Base-by-base conservation (phyloP, 192 early-diverging fungal species). In the Ramicandelaber brevisporus region DNA sequence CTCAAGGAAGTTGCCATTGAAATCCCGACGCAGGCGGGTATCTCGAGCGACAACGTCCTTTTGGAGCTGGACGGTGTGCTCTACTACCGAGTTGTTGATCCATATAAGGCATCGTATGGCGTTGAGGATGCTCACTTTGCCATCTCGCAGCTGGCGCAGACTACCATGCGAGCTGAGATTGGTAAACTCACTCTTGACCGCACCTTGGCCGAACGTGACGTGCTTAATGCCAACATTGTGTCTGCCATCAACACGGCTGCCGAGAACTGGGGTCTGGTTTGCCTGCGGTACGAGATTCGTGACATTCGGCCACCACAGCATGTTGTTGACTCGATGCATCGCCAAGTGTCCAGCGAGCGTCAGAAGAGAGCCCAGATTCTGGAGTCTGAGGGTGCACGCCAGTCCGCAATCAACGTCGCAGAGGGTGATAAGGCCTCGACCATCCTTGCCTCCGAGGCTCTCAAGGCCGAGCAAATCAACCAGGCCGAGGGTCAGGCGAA, bases 151-250 rank as follows among this genome's bases (percentile, higher is more conserved):
- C 61, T 97, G 34, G 90, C 90, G n/a, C 90, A 97, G 49, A 97
- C 90, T 4, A 90, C 90, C 0, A 92, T 97, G 90, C 75, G 90
- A 21, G 87, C 90, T 3, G 90, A 97, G 44, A 97, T 97, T 43
- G 90, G 90, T 21, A 85, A 90, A 54, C 77, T 97, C 73, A 93
- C 85, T 2, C 54, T 97, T 39, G 90, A 97, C 47, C 68, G 74
- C 6, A 97, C 90, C 9, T 54, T 97, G 31, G 83, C 86, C 0
- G 84, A 97, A 50, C 70, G 92, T 46, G 76, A 81, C 22, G 72
- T 75, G 27, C 53, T 97, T 27, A 97, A 97, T 52, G 49, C 65
- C 33, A 79, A 82, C 40, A 97, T 97, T 53, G 86, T 93, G 11
- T 63, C 83, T 15, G 73, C 87, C 12, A 97, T 97, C 59, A 93